These are phyloP conservation scores for Stenogyne calaminthoides DNA, from an alignment of 305 asterid genomes.

Conservation along the genomic window DNA sequence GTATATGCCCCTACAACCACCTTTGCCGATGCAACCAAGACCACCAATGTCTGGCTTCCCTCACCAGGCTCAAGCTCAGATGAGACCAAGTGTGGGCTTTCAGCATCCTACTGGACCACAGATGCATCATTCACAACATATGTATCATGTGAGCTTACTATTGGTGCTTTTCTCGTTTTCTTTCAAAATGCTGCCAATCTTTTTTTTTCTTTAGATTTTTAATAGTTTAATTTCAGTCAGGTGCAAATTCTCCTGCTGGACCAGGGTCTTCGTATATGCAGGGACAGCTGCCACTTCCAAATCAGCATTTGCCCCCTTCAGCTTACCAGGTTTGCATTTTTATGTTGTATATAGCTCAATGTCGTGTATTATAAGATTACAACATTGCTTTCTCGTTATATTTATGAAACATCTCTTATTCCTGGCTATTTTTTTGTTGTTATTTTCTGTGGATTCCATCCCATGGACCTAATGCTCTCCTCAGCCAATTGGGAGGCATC, in stretches of 20 bases:
- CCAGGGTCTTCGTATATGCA: constrained; percentile 73
- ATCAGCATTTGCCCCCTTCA: constrained; percentile 62
- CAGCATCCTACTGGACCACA: constrained; percentile 75
- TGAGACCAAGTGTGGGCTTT: constrained; percentile 69
- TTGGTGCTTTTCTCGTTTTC: background rate
- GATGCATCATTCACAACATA: constrained; percentile 76
- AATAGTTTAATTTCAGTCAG: constrained; percentile 52
- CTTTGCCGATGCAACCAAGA: constrained; percentile 69
- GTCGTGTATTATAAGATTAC: constrained; percentile 18
- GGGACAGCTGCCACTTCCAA: constrained; percentile 70
- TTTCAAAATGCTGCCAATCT: constrained; percentile 1
- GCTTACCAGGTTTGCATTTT: constrained; percentile 66
- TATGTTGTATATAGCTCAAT: constrained; percentile 26
- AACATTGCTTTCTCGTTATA: constrained; percentile 12
- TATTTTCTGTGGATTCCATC: background rate
- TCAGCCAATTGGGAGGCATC: background rate
- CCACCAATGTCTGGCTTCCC: constrained; percentile 61
- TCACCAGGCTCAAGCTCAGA: constrained; percentile 75
- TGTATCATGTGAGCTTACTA: constrained; percentile 71
- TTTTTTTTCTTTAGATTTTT: constrained; percentile 7
- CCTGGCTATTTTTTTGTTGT: background rate
- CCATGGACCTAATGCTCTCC: background rate
- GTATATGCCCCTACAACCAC: constrained; percentile 71
- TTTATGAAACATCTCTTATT: background rate
- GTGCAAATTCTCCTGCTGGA: constrained; percentile 59